Evolutionary conservation across 1,284 basidiomycete species (phyloP), one percentile per base, ranked within the genome.

Genomic region (Ustilago sp.): DNA sequence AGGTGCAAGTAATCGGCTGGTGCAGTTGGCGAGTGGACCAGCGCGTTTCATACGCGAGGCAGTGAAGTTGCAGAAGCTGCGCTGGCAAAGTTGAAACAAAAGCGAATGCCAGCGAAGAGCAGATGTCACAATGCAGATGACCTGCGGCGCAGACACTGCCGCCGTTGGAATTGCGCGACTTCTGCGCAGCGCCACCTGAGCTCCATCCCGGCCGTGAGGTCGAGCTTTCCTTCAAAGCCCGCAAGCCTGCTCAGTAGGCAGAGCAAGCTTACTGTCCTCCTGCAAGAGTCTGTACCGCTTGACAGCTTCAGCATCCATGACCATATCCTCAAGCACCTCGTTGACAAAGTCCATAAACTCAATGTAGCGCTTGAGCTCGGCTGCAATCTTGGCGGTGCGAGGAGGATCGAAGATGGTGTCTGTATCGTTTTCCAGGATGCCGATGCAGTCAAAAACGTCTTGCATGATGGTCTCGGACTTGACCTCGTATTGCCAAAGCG

Each of bases 381-480:
- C 17, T 6, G 36, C 62, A 19, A 63, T 43, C 47, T 45, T 41
- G 23, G 28, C 55, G 32, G 35, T 63, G 13, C 62, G 62, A 9
- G 48, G 31, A n/a, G 54, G 55, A 32, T 57, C 47, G 28, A 63
- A 63, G 39, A 38, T 28, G 19, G 39, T 17, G 31, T 57, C 55
- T 19, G 9, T 8, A 5, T 58, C 55, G 55, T 57, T 52, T 11
- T 54, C 32, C 38, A 63, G 62, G 32, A 57, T 34, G 35, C 31
- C 48, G 45, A 63, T 63, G 53, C 55, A 63, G 39, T 63, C 62
- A 36, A 63, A 58, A 28, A 63, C 48, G 62, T 63, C 62, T 31
- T 63, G 62, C 62, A 63, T 43, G 35, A 58, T 57, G 55, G 39
- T 43, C 17, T 63, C 54, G 7, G 54, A 51, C 35, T 63, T 63